Base-by-base conservation (phyloP, 2,329 filamentous ascomycete species). In the Septoria linicola region DNA sequence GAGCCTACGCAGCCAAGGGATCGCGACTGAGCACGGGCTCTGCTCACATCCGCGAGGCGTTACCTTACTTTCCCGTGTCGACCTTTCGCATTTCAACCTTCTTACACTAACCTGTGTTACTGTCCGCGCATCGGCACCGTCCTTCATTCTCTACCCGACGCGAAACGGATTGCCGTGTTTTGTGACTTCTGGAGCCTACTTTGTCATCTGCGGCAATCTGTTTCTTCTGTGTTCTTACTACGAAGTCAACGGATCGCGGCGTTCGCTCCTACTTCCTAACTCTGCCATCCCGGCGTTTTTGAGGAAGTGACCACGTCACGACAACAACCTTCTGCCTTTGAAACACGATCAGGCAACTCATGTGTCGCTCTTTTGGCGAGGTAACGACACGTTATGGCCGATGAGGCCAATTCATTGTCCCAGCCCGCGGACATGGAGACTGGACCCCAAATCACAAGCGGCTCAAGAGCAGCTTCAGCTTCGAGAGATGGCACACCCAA, bases 351-450 rank as follows among this genome's bases (percentile, higher is more conserved):
- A 16, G 31, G 41, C 50, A 30, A 58, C 57, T 56, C 41, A 60
- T 60, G 58, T 53, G 55, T 51, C 30, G 42, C 51, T 48, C 45
- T 27, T 31, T 32, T 46, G 44, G 46, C 48, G 42, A 23, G 37
- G 52, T 41, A 41, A 56, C 51, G 34, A 43, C 39, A 39, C 32
- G 51, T 50, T 41, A 61, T 61, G 59, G 57, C 59, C 42, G 50
- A 57, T 57, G 58, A 59, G 50, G 31, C 47, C 43, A 42, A 49
- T 48, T 46, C 56, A 49, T 42, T 49, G 31, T 44, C 51, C 23
- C 50, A 40, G 34, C 35, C 44, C 31, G 44, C 21, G 17, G 44
- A 17, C 10, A 47, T 47, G 44, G 34, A 39, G 16, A 16, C 44
- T n/a, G 35, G 19, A 14, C 23, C 44, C 44, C 16, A 55, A 42